Conservation (phyloP, 1,284 basidiomycete genomes). For the Moesziomyces sp. region DNA sequence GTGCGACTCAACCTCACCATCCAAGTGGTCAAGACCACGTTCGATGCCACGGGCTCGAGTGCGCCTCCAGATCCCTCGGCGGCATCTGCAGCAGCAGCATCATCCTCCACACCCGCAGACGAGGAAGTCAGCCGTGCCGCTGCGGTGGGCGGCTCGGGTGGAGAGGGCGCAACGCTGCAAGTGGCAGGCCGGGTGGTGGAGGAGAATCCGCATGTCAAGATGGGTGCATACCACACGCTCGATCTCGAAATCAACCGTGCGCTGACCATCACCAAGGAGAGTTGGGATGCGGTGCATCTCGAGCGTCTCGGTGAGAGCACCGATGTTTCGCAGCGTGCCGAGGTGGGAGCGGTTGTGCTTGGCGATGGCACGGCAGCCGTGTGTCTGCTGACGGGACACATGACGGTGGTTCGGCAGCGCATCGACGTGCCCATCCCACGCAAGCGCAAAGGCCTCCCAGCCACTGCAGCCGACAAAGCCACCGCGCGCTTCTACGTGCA, state of each 20-base stretch:
- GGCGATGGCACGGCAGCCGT: constrained; percentile 91
- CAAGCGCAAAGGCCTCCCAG: constrained; percentile 72
- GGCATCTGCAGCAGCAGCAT: constrained; percentile 26
- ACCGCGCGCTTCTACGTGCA: constrained; percentile 79
- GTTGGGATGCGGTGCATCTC: constrained; percentile 91
- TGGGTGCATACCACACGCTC: constrained; percentile 94
- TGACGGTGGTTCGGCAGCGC: constrained; percentile 92
- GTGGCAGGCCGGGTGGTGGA: constrained; percentile 87
- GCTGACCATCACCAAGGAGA: constrained; percentile 86
- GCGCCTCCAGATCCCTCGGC: constrained; percentile 58
- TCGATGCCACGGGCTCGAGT: constrained; percentile 61
- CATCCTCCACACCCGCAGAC: constrained; percentile 30
- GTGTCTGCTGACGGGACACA: constrained; percentile 93
- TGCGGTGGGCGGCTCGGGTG: constrained; percentile 38
- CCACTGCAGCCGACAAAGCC: constrained; percentile 57
- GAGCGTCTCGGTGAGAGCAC: constrained; percentile 86
- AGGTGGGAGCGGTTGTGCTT: constrained; percentile 94
- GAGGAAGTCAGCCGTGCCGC: constrained; percentile 44
- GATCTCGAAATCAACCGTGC: constrained; percentile 93
- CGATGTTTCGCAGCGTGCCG: constrained; percentile 89
- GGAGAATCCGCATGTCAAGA: constrained; percentile 90
- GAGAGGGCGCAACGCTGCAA: constrained; percentile 74
- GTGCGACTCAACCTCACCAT: constrained; percentile 87
- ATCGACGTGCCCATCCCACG: constrained; percentile 90
- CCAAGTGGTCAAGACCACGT: constrained; percentile 75